A percentile compares a stretch with the other conserved stretches of the same genome.
phyloP scores from a whole-genome alignment of 2,329 filamentous ascomycete genomes.

The Neobulgaria alba region DNA sequence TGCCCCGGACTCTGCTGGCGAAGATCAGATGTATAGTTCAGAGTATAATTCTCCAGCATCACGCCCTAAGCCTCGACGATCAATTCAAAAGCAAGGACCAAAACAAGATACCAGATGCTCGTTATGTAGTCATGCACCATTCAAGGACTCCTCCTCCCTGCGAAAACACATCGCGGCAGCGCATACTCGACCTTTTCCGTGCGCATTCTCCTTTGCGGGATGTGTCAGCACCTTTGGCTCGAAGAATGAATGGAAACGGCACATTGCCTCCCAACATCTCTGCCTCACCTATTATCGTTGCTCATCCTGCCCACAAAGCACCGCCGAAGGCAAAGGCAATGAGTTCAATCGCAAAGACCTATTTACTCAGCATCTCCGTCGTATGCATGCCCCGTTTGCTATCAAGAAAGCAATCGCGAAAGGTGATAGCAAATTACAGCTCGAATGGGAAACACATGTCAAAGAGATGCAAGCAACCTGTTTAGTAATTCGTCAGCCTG shows the following conservation, averaged over 20 bases:
- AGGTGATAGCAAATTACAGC: conserved; percentile 48
- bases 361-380: conserved; percentile 86
- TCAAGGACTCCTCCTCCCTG: conserved; percentile 58
- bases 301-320: conserved; percentile 48
- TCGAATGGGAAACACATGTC: conserved; percentile 56
- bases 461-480: conserved; percentile 68
- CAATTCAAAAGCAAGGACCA: conserved; percentile 29
- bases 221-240: conserved; percentile 78
- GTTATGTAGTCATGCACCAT: conserved; percentile 54
- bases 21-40: conserved; percentile 31
- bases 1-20: conserved; percentile 32
- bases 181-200: conserved; percentile 69
- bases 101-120: conserved; percentile 55
- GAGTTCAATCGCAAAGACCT: conserved; percentile 93
- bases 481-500: conserved; percentile 57
- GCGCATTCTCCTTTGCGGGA: conserved; percentile 76
- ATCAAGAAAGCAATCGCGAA: conserved; percentile 50
- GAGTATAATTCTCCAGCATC: conserved; percentile 29
- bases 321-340: conserved; percentile 48
- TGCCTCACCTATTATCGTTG: conserved; percentile 58
- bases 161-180: conserved; percentile 60
- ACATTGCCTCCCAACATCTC: conserved; percentile 85
- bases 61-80: conserved; percentile 26
- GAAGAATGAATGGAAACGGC: conserved; percentile 97
- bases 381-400: conserved; percentile 77